phyloP scores from a whole-genome alignment of 1,284 basidiomycete species.

The Inonotus hispidus region DNA sequence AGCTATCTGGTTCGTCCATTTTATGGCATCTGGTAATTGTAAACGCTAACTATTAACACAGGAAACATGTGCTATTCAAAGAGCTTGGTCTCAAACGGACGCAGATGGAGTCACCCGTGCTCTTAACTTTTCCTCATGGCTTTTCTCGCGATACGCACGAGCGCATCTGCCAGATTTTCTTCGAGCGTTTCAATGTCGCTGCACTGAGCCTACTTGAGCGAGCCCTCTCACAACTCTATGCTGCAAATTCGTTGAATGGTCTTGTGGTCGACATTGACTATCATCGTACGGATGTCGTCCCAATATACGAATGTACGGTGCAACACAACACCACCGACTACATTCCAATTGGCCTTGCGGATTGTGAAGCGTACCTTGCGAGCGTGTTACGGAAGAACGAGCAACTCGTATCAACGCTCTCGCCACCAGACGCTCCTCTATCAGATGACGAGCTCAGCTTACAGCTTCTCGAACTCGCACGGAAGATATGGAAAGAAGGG shows the following conservation, averaged over 20 bases:
- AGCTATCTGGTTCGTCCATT: conserved; percentile 72
- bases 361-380: conserved; percentile 76
- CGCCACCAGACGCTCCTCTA: conserved; percentile 42
- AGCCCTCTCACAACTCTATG: conserved; percentile 80
- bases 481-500: conserved; percentile 54
- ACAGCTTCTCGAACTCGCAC: conserved; percentile 53
- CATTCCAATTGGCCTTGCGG: conserved; percentile 60
- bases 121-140: conserved; percentile 68
- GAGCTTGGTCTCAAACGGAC: conserved; percentile 73
- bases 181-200: conserved; percentile 93
- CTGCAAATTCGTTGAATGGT: conserved; percentile 74
- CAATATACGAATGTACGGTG: conserved; percentile 77
- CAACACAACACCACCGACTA: conserved; percentile 54
- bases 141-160: conserved; percentile 74
- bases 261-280: conserved; percentile 84
- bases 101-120: conserved; percentile 83
- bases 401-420: conserved; percentile 61
- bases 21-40: conserved; percentile 4
- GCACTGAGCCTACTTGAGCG: conserved; percentile 81
- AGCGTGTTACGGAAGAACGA: conserved; percentile 57
- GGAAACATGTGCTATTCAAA: conserved; percentile 82
- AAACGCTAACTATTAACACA: conserved; percentile 30
- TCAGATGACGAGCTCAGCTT: conserved; percentile 41
- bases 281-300: conserved; percentile 70
- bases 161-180: conserved; percentile 80